phyloP scores from a whole-genome alignment of 768 basidiomycete species.

The Megacollybia marginata region DNA sequence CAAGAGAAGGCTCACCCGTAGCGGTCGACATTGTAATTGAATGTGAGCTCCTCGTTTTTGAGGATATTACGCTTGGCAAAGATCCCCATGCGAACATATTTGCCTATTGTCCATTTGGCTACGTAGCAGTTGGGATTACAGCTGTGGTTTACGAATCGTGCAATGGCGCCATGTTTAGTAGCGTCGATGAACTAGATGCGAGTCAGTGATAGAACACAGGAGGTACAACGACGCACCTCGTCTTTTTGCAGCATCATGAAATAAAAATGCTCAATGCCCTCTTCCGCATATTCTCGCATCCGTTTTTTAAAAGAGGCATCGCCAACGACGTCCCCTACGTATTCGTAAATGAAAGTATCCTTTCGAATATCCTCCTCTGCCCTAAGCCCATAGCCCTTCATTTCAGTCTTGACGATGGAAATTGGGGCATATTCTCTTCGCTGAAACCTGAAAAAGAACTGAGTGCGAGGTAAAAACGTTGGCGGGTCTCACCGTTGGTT shows the following conservation, averaged over 20 bases:
- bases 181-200: conserved; percentile 87
- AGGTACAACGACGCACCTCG: conserved; percentile 51
- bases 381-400: conserved; percentile 92
- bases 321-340: conserved; percentile 93
- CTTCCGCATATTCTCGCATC: conserved; percentile 88
- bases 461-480: not conserved
- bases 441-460: conserved; percentile 60
- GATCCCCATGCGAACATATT: conserved; percentile 92
- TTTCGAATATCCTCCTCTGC: conserved; percentile 59
- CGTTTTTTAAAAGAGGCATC: conserved; percentile 83
- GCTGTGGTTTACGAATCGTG: conserved; percentile 96
- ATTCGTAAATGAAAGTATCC: conserved; percentile 93
- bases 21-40: conserved; percentile 99
- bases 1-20: conserved; percentile 66
- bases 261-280: conserved; percentile 95
- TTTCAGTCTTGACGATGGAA: conserved; percentile 87
- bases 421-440: conserved; percentile 78
- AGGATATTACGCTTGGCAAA: conserved; percentile 81
- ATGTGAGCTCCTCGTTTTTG: conserved; percentile 86
- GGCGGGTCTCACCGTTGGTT: conserved; percentile 75
- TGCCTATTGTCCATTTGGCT: conserved; percentile 93
- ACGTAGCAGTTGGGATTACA: conserved; percentile 98
- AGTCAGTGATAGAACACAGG: not conserved
- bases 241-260: conserved; percentile 99
- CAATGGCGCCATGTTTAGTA: conserved; percentile 93